phyloP scores from a whole-genome alignment of 2,329 filamentous ascomycete species.

The Apiospora aurea region DNA sequence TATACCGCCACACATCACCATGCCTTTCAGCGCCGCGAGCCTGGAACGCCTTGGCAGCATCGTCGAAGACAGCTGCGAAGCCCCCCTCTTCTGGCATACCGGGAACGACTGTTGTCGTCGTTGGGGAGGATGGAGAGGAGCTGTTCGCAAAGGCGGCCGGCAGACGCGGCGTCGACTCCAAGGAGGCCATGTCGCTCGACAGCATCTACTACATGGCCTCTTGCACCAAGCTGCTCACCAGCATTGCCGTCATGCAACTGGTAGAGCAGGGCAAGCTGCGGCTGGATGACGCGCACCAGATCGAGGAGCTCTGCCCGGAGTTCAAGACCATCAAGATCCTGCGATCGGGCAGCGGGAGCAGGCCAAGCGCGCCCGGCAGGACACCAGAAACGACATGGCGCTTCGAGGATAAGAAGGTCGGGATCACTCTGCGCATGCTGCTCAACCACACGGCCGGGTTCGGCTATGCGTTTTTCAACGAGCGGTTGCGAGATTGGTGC shows the following conservation, averaged over 20 bases:
- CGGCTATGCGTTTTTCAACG: conserved; percentile 63
- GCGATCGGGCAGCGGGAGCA: conserved; percentile 35
- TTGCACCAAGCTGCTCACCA: conserved; percentile 63
- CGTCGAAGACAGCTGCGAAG: background rate
- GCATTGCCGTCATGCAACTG: conserved; percentile 62
- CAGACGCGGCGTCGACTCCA: conserved; percentile 49
- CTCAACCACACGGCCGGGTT: conserved; percentile 64
- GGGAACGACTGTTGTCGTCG: conserved; percentile 36
- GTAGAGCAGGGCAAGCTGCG: conserved; percentile 58
- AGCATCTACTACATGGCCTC: conserved; percentile 67
- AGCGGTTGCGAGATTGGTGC: conserved; percentile 53
- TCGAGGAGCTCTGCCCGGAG: conserved; percentile 58
- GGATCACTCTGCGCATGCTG: conserved; percentile 65
- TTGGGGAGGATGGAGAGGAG: conserved; percentile 56
- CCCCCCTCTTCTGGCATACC: background rate
- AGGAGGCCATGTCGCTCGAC: conserved; percentile 64
- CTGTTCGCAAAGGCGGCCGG: conserved; percentile 57
- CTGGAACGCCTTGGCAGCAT: background rate
- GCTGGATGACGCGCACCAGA: conserved; percentile 55
- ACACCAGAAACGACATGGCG: conserved; percentile 31
- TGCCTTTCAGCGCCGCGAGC: background rate
- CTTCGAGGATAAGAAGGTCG: conserved; percentile 51
- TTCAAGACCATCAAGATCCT: conserved; percentile 56
- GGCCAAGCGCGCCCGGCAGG: too few relatives aligned
- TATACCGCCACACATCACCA: background rate